Base-by-base conservation (phyloP, 179 eudicot genomes). In the Beta corolliflora region DNA sequence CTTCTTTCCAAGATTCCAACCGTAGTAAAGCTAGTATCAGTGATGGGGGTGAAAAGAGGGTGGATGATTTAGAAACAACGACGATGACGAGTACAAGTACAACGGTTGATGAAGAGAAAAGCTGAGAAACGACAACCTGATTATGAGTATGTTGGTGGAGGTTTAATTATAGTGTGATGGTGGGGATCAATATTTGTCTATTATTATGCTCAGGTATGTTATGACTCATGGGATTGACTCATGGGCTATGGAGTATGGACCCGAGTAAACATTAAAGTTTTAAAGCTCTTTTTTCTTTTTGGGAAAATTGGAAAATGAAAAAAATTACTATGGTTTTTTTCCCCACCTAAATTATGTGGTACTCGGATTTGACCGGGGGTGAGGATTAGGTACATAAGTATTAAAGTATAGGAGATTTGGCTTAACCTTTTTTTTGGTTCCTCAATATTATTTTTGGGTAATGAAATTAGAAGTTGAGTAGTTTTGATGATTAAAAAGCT, bases 1-100 rank as follows among this genome's bases (percentile, higher is more conserved):
- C 87, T 13, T 89, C 89, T 29, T 83, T 87, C 50, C 86, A 86
- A 7, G 83, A 86, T 53, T 82, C 56, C 21, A 77, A 41, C 21
- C 13, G 44, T 48, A 13, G 41, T 3, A 76, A 45, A 13, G 45
- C 75, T n/a, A 19, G 71, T 18, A 71, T 82, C 12, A 13, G 72
- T 36, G 60, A 63, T 4, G 56, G 59, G 55, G 21, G n/a, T 67
- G 58, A 23, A 11, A 36, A 71, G 12, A 71, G 50, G 50, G 15
- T 48, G 41, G 15, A 3, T 5, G 58, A 23, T 12, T 7, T 19
- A 3, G 48, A 44, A n/a, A 45, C 45, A 7, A 60, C 3, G 13
- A 64, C 44, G 14, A 5, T 2, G 19, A n/a, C 21, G 9, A 23
- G 71, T 10, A 63, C 23, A 21, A 31, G 48, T 31, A 66, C 46